Evolutionary conservation across 148 eudicot species (phyloP), one percentile per base, ranked within the genome.

Genomic region (Cornus florida): DNA sequence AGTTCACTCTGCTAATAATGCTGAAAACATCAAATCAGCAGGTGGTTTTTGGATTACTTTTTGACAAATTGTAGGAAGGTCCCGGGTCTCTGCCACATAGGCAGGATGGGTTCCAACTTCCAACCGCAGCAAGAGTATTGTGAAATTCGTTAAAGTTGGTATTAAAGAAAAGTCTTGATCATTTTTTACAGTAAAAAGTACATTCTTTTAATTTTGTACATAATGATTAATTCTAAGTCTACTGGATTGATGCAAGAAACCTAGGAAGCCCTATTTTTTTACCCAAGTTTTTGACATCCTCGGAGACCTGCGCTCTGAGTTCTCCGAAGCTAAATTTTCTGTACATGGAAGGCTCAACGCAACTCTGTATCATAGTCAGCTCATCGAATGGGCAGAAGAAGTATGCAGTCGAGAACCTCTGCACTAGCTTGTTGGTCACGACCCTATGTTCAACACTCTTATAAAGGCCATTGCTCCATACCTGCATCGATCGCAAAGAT

Each of bases 391-490:
- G 98, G 80, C 99, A 95, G 0, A 93, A 77, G 87, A 95, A 95
- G 82, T 88, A 95, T 13, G 99, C 98, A 0, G 89, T 89, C 0
- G 98, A 95, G 78, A 93, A 93, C 81, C 98, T 95, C 85, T 95
- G 98, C 5, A 48, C 83, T 23, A 7, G 53, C 73, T 73, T 75
- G 56, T 91, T 95, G 6, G 92, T 84, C 20, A 95, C 87, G 38
- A 95, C 98, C 17, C 98, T 83, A 56, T 95, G 99, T 66, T 92
- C 91, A 75, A 93, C 98, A 46, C 99, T 95, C 87, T 82, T 93
- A 72, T 95, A 95, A 38, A 87, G 85, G 23, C 92, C 89, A 39
- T 95, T 95, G 88, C 99, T 95, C 98, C 98, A 95, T 12, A 92
- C 99, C 99, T 95, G 83, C 79, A 80, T 19, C 33, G 28, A 28